Conservation (phyloP, 495 filamentous ascomycete species). For the Daldinia caldariorum region DNA sequence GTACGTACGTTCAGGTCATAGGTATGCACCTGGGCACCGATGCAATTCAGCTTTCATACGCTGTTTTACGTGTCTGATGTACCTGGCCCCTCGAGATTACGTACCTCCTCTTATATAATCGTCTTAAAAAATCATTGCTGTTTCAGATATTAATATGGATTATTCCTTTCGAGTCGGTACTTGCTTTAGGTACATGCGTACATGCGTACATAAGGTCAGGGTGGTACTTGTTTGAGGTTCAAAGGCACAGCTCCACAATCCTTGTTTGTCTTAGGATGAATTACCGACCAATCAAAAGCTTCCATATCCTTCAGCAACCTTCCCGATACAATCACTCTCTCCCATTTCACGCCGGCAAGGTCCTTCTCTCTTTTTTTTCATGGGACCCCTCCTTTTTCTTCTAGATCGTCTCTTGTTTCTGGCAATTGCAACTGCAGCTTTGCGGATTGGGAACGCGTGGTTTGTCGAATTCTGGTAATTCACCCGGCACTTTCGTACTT, state of each 20-base stretch:
- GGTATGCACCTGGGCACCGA: slow-evolving; percentile 1
- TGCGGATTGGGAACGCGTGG: neutral
- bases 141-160: neutral
- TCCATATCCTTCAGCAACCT: slow-evolving; percentile 26
- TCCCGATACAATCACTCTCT: slow-evolving; percentile 21
- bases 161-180: neutral
- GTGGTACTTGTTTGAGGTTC: slow-evolving; percentile 34
- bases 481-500: neutral
- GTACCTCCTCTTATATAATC: neutral
- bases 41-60: neutral
- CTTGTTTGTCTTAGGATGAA: slow-evolving; percentile 23
- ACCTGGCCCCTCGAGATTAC: neutral
- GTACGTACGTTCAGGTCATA: neutral
- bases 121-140: neutral
- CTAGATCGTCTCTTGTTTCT: neutral
- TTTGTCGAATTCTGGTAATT: neutral
- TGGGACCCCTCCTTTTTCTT: neutral
- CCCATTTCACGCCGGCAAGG: slow-evolving; percentile 16
- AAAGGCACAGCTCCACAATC: slow-evolving; percentile 31
- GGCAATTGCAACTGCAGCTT: neutral
- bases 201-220: neutral
- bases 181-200: neutral
- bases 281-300: slow-evolving; percentile 17
- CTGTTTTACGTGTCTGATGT: no score
- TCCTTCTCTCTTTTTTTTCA: slow-evolving; percentile 8